These are phyloP conservation scores for Lactarius indigo DNA, from an alignment of 768 basidiomycete species.

Conservation along the genomic window DNA sequence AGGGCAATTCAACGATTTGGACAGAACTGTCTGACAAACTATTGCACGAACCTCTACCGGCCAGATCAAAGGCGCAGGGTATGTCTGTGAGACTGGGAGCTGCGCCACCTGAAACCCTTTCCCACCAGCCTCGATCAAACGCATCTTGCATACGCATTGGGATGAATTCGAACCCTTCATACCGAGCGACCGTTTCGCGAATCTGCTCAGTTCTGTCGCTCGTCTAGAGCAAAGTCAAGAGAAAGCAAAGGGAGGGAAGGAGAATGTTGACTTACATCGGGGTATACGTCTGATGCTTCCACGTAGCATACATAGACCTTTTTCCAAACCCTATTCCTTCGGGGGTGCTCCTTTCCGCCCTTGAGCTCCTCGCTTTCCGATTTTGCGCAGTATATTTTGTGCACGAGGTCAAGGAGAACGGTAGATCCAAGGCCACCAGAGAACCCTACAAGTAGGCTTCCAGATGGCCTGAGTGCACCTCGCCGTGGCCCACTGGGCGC, in stretches of 20 bases:
- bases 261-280: constrained; percentile 45
- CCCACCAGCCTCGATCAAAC: constrained; percentile 70
- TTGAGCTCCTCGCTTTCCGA: constrained; percentile 32
- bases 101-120: constrained; percentile 37
- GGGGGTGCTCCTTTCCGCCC: constrained; percentile 66
- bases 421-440: constrained; percentile 82
- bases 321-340: constrained; percentile 59
- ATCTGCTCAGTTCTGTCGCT: constrained; percentile 55
- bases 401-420: constrained; percentile 64
- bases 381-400: constrained; percentile 51
- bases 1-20: constrained; percentile 15
- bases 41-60: constrained; percentile 45
- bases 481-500: constrained; percentile 53
- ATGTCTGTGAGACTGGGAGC: constrained; percentile 29
- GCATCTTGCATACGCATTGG: constrained; percentile 69
- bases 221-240: constrained; percentile 37
- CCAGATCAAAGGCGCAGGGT: constrained; percentile 41
- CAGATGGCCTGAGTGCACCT: constrained; percentile 60
- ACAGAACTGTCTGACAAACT: constrained; percentile 4
- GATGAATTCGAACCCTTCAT: constrained; percentile 53
- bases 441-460: constrained; percentile 63
- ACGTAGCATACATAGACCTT: constrained; percentile 65
- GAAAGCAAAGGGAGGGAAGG: neutral
- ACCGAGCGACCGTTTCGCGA: constrained; percentile 42
- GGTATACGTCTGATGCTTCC: constrained; percentile 59